phyloP scores from a whole-genome alignment of 495 filamentous ascomycete species.

The Aspergillus wentii region DNA sequence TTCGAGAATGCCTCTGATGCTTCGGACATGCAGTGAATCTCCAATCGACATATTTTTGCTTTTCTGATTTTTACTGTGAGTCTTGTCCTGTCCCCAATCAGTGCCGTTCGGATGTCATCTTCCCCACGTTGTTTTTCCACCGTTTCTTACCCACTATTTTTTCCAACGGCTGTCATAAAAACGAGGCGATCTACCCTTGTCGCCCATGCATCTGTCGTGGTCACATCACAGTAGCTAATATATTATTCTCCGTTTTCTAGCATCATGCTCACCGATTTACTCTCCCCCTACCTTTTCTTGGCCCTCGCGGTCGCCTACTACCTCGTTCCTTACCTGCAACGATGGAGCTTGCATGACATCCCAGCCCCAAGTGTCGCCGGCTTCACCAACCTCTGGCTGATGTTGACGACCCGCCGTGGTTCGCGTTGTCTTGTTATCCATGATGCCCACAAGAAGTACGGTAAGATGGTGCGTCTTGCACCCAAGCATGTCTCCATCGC shows the following conservation, averaged over 20 bases:
- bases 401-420: conserved; percentile 63
- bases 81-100: too few species aligned
- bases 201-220: conserved; percentile 1
- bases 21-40: too few species aligned
- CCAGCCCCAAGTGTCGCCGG: conserved; percentile 62
- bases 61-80: conserved; percentile 1
- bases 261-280: conserved; percentile 21
- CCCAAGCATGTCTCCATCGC: conserved; percentile 58
- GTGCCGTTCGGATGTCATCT: too few species aligned
- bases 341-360: conserved; percentile 57
- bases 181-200: too few species aligned
- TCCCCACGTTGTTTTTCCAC: too few species aligned
- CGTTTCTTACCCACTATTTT: background rate
- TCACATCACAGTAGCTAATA: too few species aligned
- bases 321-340: conserved; percentile 64
- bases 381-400: conserved; percentile 75
- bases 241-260: conserved; percentile 2
- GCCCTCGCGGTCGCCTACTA: conserved; percentile 56
- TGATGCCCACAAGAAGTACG: conserved; percentile 65
- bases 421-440: conserved; percentile 65
- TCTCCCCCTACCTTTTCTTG: conserved; percentile 50
- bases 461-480: conserved; percentile 55
- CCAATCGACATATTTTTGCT: too few species aligned
- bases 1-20: too few species aligned
- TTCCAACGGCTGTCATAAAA: conserved; percentile 7